Conservation (phyloP, 352 stramenopile species). For the Halophytophthora batemanensis region DNA sequence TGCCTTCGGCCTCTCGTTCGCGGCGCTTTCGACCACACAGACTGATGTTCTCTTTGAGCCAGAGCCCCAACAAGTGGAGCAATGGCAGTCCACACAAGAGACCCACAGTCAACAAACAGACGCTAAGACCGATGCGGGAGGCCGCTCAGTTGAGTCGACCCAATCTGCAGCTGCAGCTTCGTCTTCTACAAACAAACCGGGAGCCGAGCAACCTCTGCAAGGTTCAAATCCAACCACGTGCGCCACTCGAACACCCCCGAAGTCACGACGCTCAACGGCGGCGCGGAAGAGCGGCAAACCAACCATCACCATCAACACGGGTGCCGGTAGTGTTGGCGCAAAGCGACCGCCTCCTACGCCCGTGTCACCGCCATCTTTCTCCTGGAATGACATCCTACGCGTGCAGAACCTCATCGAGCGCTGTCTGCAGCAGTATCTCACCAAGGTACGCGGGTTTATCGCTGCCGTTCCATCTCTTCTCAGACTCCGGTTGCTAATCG, state of each 20-base stretch:
- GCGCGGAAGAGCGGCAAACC: slow-evolving; percentile 22
- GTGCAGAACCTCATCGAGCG: slow-evolving; percentile 90
- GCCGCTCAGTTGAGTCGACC: too few relatives aligned
- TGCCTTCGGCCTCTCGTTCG: background rate
- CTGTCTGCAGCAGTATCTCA: slow-evolving; percentile 90
- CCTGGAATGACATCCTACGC: slow-evolving; percentile 87
- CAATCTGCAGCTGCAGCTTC: too few relatives aligned
- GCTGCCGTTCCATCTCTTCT: background rate
- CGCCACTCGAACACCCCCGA: slow-evolving; percentile 3
- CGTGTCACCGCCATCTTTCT: slow-evolving; percentile 43
- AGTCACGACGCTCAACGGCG: slow-evolving; percentile 11
- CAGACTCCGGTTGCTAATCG: background rate
- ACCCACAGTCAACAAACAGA: too few relatives aligned
- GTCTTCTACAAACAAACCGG: too few relatives aligned
- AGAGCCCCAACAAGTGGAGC: too few relatives aligned
- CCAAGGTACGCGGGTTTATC: slow-evolving; percentile 48
- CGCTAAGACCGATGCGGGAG: too few relatives aligned
- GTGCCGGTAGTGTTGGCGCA: slow-evolving; percentile 11
- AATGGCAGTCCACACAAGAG: too few relatives aligned
- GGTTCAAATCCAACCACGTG: background rate
- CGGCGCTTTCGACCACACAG: background rate
- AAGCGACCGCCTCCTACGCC: slow-evolving; percentile 25
- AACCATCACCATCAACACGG: slow-evolving; percentile 37
- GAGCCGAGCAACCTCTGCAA: background rate
- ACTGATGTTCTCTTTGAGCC: background rate